Evolutionary conservation across 139 green algal genomes (phyloP), one percentile per base, ranked within the genome.

Genomic region (Auxenochlorella protothecoides): DNA sequence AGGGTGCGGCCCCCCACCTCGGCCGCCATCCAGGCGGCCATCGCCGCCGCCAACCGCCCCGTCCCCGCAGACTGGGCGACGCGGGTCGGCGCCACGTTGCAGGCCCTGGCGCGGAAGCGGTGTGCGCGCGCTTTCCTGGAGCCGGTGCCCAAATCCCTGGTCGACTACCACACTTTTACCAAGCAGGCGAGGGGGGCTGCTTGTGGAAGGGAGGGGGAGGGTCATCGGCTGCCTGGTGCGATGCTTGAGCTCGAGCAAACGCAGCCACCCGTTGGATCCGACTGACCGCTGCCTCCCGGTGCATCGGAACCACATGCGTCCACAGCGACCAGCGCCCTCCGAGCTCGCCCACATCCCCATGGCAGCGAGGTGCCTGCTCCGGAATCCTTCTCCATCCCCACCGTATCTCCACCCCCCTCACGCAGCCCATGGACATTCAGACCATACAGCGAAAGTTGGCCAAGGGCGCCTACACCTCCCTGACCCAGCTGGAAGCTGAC

Each of bases 1-100:
- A 68, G 77, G n/a, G 68, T 82, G 53, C 73, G 77, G 9, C 55
- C 72, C 4, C 77, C 77, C 60, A 78, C 54, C 64, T 66, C 79
- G 63, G 69, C 68, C 12, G 73, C 72, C 44, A 79, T 82, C 68
- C 57, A 72, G 8, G 57, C 63, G 5, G 77, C 77, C 5, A 78
- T 82, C 15, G n/a, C 57, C 27, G 27, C 27, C 27, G 27, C 27
- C 27, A 44, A 44, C 27, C 27, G 27, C 27, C 27, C 27, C 27
- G 27, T 44, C 1, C 27, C 27, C 27, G 27, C 27, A 44, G 27
- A 44, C 27, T 44, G 27, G 27, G 27, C 27, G 27, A 44, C 27
- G 27, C 27, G 27, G 27, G 27, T 44, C 27, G 27, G 27, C 27
- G 27, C 27, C 27, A 44, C 27, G 27, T 44, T 44, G 27, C 27